A percentile compares a stretch with the other conserved stretches of the same genome.
phyloP scores from a whole-genome alignment of 2,329 filamentous ascomycete species.

The Tolypocladium paradoxum region DNA sequence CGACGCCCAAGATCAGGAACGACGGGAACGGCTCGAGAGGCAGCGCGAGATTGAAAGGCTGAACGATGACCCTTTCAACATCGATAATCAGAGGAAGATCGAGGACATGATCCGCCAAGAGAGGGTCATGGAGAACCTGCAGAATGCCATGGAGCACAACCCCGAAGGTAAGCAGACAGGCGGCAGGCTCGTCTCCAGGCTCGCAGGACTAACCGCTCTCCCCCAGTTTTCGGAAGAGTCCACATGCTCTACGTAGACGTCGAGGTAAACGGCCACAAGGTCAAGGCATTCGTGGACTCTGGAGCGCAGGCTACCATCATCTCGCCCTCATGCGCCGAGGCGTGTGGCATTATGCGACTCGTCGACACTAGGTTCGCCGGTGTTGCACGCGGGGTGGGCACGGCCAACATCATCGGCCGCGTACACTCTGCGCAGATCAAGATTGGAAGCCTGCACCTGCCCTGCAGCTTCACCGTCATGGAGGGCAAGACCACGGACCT shows the following conservation, averaged over 20 bases:
- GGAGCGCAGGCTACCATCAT: slow-evolving; percentile 98
- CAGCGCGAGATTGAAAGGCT: slow-evolving; percentile 74
- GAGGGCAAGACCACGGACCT: slow-evolving; percentile 95
- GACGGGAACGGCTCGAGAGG: slow-evolving; percentile 62
- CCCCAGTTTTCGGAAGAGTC: slow-evolving; percentile 78
- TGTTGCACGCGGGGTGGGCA: slow-evolving; percentile 86
- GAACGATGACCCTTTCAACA: slow-evolving; percentile 90
- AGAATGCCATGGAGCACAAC: slow-evolving; percentile 94
- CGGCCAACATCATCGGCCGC: slow-evolving; percentile 85
- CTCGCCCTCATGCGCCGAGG: slow-evolving; percentile 85
- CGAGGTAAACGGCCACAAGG: slow-evolving; percentile 81
- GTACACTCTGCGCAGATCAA: slow-evolving; percentile 94
- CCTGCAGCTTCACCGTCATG: slow-evolving; percentile 98
- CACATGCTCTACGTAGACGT: slow-evolving; percentile 96
- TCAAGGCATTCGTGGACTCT: slow-evolving; percentile 95
- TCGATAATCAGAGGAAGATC: slow-evolving; percentile 83
- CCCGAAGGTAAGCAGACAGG: slow-evolving; percentile 63
- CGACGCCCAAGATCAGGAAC: slow-evolving; percentile 58
- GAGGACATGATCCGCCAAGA: slow-evolving; percentile 97
- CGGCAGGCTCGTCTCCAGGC: not conserved
- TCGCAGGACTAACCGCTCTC: slow-evolving; percentile 3
- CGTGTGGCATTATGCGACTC: slow-evolving; percentile 90
- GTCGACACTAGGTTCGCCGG: slow-evolving; percentile 89
- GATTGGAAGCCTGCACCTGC: slow-evolving; percentile 76
- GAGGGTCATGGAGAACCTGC: slow-evolving; percentile 85